Evolutionary conservation across 2,329 filamentous ascomycete genomes (phyloP).

Genomic region (Colletotrichum abscissum): DNA sequence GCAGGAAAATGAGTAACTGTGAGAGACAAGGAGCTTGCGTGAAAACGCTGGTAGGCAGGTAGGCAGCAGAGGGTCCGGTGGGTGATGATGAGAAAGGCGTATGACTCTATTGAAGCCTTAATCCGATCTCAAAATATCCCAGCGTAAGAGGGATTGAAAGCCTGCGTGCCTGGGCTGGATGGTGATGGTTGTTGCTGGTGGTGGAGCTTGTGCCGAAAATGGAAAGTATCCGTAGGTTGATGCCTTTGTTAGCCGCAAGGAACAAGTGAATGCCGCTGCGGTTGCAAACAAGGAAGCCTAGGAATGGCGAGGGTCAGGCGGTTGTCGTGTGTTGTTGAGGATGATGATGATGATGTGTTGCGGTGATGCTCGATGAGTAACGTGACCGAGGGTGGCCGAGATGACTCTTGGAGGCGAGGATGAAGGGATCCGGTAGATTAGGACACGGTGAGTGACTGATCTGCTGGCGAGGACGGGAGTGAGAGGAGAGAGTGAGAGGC

Average conservation of each 20-base stretch:
- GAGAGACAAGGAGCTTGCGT: constrained; percentile 11
- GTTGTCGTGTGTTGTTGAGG: constrained; percentile 22
- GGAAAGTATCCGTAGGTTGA: constrained; percentile 18
- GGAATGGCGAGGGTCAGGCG: constrained; percentile 34
- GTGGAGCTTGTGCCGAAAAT: constrained; percentile 16
- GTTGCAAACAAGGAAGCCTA: constrained; percentile 34
- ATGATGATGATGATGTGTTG: constrained; percentile 16
- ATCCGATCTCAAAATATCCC: constrained; percentile 17
- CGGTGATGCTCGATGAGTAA: constrained; percentile 30
- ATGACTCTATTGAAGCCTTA: constrained; percentile 3
- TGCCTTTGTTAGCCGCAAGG: constrained; percentile 51
- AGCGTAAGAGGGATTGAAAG: constrained; percentile 18
- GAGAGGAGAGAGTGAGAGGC: constrained; percentile 33
- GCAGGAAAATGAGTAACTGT: constrained; percentile 18
- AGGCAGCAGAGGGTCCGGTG: constrained; percentile 14
- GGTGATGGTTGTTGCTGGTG: not conserved
- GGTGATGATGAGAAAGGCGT: not conserved
- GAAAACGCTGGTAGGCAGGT: constrained; percentile 5
- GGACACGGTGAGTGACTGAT: constrained; percentile 34
- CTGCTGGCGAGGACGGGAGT: constrained; percentile 30
- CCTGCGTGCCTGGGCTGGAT: constrained; percentile 25
- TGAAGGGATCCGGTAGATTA: constrained; percentile 34
- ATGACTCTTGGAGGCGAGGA: constrained; percentile 34
- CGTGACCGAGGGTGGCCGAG: constrained; percentile 32
- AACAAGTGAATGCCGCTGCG: constrained; percentile 65